A percentile compares a stretch with the other conserved stretches of the same genome.
phyloP scores from a whole-genome alignment of 306 rosid genomes.

The Cicer chorassanicum region DNA sequence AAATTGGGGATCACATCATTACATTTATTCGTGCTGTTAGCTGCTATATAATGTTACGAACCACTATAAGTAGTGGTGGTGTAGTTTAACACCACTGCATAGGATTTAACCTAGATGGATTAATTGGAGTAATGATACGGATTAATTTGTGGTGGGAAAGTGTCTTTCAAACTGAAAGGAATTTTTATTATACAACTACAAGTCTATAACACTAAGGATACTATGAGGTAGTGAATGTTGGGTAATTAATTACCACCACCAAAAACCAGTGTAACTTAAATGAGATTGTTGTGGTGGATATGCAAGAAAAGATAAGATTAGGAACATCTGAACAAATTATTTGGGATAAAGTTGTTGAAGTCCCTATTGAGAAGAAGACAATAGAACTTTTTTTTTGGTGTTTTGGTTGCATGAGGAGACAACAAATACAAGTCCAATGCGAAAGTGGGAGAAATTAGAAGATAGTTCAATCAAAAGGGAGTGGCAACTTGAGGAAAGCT shows the following conservation, averaged over 20 bases:
- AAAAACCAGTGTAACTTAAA: conserved; percentile 4
- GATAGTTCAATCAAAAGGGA: neutral
- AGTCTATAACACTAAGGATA: neutral
- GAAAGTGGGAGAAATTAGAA: conserved; percentile 6
- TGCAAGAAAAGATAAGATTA: neutral
- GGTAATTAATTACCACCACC: neutral
- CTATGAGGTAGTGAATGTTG: conserved; percentile 23
- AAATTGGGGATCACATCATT: conserved; percentile 18
- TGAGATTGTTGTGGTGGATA: neutral
- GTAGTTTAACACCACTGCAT: neutral
- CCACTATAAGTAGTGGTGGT: neutral
- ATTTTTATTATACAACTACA: neutral
- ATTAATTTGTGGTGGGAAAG: neutral
- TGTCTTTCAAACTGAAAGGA: neutral
- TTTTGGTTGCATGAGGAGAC: neutral
- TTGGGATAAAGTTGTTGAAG: conserved; percentile 23
- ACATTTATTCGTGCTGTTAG: neutral
- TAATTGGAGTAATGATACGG: neutral
- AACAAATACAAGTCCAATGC: neutral
- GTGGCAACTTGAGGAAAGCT: neutral
- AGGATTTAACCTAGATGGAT: conserved; percentile 16
- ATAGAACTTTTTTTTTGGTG: neutral
- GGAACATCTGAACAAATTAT: neutral
- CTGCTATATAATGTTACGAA: neutral
- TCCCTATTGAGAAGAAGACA: neutral